These are phyloP conservation scores for Arctium minus DNA, from an alignment of 129 eudicot genomes.

Conservation along the genomic window DNA sequence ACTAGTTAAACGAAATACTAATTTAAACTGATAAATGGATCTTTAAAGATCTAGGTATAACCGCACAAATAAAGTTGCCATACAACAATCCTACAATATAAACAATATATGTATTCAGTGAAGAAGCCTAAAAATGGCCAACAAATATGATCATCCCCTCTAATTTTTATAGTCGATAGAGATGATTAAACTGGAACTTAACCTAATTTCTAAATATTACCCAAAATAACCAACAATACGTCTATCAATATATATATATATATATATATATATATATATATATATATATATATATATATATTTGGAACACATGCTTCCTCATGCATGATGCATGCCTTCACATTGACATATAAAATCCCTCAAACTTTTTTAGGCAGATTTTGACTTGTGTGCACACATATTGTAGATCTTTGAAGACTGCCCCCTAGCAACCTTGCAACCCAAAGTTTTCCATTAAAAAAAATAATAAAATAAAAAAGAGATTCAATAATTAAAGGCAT, in stretches of 20 bases:
- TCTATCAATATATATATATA: background rate
- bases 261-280: background rate
- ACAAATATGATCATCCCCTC: background rate
- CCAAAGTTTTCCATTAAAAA: conserved; percentile 20
- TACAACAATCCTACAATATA: background rate
- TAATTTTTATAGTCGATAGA: background rate
- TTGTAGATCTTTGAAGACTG: conserved; percentile 34
- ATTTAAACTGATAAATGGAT: background rate
- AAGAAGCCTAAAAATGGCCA: background rate
- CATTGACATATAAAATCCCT: conserved; percentile 27
- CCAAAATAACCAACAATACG: background rate
- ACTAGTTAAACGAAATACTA: background rate
- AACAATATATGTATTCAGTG: background rate
- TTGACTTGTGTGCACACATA: conserved; percentile 36
- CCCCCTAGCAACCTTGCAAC: conserved; percentile 41
- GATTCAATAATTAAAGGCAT: conserved; percentile 43
- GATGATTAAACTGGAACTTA: background rate
- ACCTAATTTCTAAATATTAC: background rate
- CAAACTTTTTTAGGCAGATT: conserved; percentile 41
- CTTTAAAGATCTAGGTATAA: background rate
- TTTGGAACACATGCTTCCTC: conserved; percentile 29
- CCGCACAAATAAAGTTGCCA: background rate
- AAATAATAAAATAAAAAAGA: background rate
- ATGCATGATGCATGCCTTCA: conserved; percentile 31
- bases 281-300: conserved; percentile 13